phyloP scores from a whole-genome alignment of 306 rosid genomes.

The Luffa aegyptiaca region DNA sequence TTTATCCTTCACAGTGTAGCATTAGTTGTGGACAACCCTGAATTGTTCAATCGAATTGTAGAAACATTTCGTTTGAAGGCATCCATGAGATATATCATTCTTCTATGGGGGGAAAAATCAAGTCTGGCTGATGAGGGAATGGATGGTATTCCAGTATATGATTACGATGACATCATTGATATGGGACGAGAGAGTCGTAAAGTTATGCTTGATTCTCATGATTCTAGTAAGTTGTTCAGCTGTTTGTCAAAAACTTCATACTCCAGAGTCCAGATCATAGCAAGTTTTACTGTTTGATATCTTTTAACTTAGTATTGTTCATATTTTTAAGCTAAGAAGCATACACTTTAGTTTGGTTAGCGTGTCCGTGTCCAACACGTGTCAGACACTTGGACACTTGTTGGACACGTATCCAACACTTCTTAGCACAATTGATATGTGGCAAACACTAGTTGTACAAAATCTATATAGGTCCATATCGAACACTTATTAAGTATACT shows the following conservation, averaged over 20 bases:
- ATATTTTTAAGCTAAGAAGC: not conserved
- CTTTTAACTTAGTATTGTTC: not conserved
- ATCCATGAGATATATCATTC: conserved; percentile 54
- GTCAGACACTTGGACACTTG: too few relatives aligned
- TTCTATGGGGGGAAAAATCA: conserved; percentile 94
- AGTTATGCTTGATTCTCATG: conserved; percentile 30
- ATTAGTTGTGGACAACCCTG: conserved; percentile 73
- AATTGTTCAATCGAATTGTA: conserved; percentile 60
- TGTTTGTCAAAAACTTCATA: conserved; percentile 10
- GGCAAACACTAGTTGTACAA: too few relatives aligned
- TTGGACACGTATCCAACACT: too few relatives aligned
- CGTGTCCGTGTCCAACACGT: too few relatives aligned
- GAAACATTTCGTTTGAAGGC: conserved; percentile 44
- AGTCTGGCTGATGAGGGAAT: conserved; percentile 27
- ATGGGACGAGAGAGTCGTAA: conserved; percentile 57
- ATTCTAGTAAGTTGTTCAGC: conserved; percentile 41
- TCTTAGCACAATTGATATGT: too few relatives aligned
- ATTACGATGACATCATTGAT: conserved; percentile 46
- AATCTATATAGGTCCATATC: too few relatives aligned
- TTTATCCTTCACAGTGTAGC: conserved; percentile 51
- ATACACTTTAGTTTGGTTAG: too few relatives aligned
- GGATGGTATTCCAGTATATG: conserved; percentile 40
- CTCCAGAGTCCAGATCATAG: not conserved
- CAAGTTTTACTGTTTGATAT: not conserved
- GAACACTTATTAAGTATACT: too few relatives aligned